A percentile compares a stretch with the other conserved stretches of the same genome.
phyloP scores from a whole-genome alignment of 805 yeast species.

The Brettanomyces nanus region DNA sequence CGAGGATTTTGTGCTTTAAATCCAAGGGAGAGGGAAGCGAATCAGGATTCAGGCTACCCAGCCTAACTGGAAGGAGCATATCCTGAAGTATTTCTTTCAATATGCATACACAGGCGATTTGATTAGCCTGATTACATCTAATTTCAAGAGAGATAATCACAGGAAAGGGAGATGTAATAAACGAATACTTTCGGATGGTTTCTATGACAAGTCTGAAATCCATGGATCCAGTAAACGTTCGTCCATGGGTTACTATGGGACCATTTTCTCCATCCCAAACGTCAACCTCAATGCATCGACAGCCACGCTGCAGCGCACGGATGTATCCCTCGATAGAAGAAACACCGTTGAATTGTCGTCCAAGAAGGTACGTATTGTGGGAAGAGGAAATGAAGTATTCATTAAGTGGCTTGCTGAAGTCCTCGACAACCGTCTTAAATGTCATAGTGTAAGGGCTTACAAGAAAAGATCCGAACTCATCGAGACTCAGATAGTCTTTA shows the following conservation, averaged over 20 bases:
- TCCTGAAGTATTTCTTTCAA: constrained; percentile 55
- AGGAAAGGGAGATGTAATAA: constrained; percentile 81
- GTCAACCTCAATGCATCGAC: constrained; percentile 92
- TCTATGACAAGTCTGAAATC: constrained; percentile 60
- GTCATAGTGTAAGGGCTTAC: constrained; percentile 26
- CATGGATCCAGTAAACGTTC: constrained; percentile 71
- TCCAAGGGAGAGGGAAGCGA: constrained; percentile 66
- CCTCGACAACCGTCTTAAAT: constrained; percentile 16
- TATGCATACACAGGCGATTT: constrained; percentile 44
- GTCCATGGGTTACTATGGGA: constrained; percentile 88
- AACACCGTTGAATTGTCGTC: constrained; percentile 80
- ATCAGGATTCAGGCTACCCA: constrained; percentile 20
- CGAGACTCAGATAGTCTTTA: constrained; percentile 16
- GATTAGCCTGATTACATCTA: constrained; percentile 65
- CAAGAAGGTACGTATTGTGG: constrained; percentile 86
- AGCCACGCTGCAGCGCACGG: constrained; percentile 81
- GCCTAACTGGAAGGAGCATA: constrained; percentile 32
- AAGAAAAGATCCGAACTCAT: constrained; percentile 24
- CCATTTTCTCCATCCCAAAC: constrained; percentile 76
- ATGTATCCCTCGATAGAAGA: constrained; percentile 89
- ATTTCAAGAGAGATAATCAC: constrained; percentile 80
- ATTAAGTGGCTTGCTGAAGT: constrained; percentile 58
- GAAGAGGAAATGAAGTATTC: constrained; percentile 90
- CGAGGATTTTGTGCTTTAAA: constrained; percentile 58
- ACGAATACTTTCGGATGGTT: constrained; percentile 76